Base-by-base conservation (phyloP, 2,329 filamentous ascomycete genomes). In the Thielaviopsis euricoi region DNA sequence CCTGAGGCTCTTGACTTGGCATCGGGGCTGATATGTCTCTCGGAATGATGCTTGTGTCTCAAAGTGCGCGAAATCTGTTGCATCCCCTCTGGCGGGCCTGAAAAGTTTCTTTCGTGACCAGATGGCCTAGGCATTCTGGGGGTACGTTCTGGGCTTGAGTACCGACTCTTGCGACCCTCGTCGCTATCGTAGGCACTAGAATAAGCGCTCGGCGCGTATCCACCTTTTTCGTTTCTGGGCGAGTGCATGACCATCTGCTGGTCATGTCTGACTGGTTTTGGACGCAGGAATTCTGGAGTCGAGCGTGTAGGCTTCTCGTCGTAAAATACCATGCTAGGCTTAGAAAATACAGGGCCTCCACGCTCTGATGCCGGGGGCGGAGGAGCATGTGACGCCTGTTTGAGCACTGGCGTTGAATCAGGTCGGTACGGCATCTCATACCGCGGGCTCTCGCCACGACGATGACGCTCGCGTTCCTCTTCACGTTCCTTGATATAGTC, bases 121-220 rank as follows among this genome's bases (percentile, higher is more conserved):
- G 37, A n/a, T 15, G 13, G 6, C 37, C n/a, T 43, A 15, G 37
- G 15, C 13, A 43, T 43, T 43, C 74, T 75, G 17, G 70, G 57
- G 1, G 70, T 70, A 26, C 68, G 67, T 60, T 71, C 74, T 51
- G 67, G 69, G 13, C 65, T 70, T 9, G 73, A 76, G 12, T 68
- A 68, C 55, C 67, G 67, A 64, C 73, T 76, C 48, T 43, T 17
- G 2, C 68, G 67, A 50, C 70, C 68, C 21, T 60, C 55, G 40
- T 52, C 46, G 46, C 52, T 55, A 17, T 21, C 53, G 19, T 58
- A 58, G 10, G 26, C 26, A 21, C 37, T n/a, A 2, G 13, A 15
- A 22, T 54, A 26, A 25, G n/a, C 23, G 19, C 37, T 25, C 6
- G 33, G 6, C 5, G 22, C 15, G 15, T 37, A 26, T 26, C 49